phyloP scores from a whole-genome alignment of 75 land plant genomes.

The Larix kaempferi region DNA sequence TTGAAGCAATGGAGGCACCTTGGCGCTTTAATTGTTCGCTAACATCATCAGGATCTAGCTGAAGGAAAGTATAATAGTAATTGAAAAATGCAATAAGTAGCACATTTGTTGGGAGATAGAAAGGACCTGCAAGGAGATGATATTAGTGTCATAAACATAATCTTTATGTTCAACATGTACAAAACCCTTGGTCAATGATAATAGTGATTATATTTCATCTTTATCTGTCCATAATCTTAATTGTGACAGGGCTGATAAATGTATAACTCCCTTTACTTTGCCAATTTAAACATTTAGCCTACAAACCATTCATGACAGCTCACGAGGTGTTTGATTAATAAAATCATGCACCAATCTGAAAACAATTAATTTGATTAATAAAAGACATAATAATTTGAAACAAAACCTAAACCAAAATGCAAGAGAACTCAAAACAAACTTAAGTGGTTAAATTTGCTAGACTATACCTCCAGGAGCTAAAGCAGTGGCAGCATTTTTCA shows the following conservation, averaged over 20 bases:
- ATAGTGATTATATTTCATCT: neutral
- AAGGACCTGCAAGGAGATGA: constrained; percentile 50
- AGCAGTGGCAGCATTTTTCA: constrained; percentile 85
- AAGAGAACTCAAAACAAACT: neutral
- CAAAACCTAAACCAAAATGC: neutral
- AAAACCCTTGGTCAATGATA: neutral
- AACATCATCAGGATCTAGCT: constrained; percentile 98
- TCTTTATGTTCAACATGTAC: neutral
- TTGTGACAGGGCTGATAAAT: neutral
- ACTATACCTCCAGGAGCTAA: constrained; percentile 89
- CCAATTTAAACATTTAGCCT: neutral
- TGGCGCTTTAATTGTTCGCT: constrained; percentile 98
- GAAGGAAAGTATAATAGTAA: constrained; percentile 97
- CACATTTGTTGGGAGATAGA: constrained; percentile 94
- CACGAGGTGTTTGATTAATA: neutral
- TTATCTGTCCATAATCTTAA: neutral
- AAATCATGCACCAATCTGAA: neutral
- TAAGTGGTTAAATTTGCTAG: neutral
- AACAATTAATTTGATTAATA: neutral
- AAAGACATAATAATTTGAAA: neutral
- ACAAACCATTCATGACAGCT: neutral
- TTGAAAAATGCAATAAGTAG: constrained; percentile 99
- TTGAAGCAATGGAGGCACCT: constrained; percentile 97
- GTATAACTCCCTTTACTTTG: neutral
- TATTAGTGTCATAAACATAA: neutral